Evolutionary conservation across 164 flowering plant species (phyloP).

Genomic region (Stephania cephalantha): DNA sequence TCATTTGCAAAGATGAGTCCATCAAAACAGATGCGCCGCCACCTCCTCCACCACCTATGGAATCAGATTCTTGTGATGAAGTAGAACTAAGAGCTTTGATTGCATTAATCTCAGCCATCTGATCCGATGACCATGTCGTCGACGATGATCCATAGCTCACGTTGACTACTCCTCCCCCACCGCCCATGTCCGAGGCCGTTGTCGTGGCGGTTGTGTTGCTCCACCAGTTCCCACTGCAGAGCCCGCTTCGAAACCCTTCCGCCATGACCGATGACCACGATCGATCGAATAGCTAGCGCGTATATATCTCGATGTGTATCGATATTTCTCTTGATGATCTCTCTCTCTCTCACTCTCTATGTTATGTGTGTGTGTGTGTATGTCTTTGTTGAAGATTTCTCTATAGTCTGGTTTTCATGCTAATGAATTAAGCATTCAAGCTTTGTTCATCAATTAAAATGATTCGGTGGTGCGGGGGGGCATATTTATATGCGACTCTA

Average conservation of each 20-base stretch:
- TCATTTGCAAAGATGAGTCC: conserved; percentile 44
- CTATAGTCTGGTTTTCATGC: too few species aligned
- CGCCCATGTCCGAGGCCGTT: too few species aligned
- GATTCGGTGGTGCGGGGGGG: neutral
- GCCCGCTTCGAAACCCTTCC: neutral
- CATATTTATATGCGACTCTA: neutral
- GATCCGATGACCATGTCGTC: conserved; percentile 20
- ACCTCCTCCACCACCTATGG: conserved; percentile 19
- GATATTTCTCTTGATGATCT: neutral
- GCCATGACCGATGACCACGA: neutral
- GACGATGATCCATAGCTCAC: conserved; percentile 18
- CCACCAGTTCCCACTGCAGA: neutral
- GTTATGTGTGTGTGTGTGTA: too few species aligned
- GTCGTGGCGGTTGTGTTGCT: neutral
- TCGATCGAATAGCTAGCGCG: neutral
- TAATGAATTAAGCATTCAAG: too few species aligned
- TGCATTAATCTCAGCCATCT: conserved; percentile 23
- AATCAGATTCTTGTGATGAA: conserved; percentile 26
- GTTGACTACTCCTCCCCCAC: neutral
- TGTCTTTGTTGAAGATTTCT: too few species aligned
- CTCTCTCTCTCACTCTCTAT: neutral
- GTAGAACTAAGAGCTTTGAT: conserved; percentile 1
- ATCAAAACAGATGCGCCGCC: conserved; percentile 8
- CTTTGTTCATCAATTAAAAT: neutral
- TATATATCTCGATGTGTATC: neutral